Base-by-base conservation (phyloP, 2,329 filamentous ascomycete species). In the Fusarium longipes region DNA sequence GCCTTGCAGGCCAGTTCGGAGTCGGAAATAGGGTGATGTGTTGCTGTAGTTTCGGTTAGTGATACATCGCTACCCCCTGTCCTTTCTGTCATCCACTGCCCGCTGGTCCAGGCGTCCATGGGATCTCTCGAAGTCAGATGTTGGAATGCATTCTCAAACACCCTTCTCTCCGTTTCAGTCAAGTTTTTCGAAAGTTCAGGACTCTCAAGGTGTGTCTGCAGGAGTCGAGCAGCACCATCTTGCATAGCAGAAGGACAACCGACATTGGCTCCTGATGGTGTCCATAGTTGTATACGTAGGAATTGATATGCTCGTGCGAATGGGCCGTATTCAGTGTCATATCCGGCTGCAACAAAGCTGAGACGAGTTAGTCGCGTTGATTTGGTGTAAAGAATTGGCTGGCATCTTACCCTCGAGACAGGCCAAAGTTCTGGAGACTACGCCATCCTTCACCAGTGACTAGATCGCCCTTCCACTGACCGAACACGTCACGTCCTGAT, bases 81-180 rank as follows among this genome's bases (percentile, higher is more conserved):
- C 4, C 90, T 82, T 70, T 92, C 90, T 0, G 90, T 93, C 90
- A 93, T 92, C 90, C 91, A 93, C 74, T 93, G 90, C 0, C 90
- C 90, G 38, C 86, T 90, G 1, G 89, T 93, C 90, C 90, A 93
- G 1, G 86, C 85, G 18, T 77, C 67, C 6, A 29, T 40, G 0
- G 77, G 72, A 24, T 89, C 82, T 6, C 84, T 80, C 6, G 84
- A 86, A 2, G 80, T 86, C 5, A 91, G 77, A 14, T 83, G 83
- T 8, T 77, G 72, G 65, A 83, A 87, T 5, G 85, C 85, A 38
- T 85, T 81, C 35, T 83, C 78, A 45, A 88, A 82, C 1, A 88
- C 83, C 18, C 68, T 67, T 9, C 77, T 77, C 63, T 80, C 74
- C 3, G 73, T 63, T 6, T 64, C 45, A 1, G 72, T 71, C 24